A percentile compares a stretch with the other conserved stretches of the same genome.
Conservation (phyloP, 768 basidiomycete genomes). For the Boletus subcaerulescens region DNA sequence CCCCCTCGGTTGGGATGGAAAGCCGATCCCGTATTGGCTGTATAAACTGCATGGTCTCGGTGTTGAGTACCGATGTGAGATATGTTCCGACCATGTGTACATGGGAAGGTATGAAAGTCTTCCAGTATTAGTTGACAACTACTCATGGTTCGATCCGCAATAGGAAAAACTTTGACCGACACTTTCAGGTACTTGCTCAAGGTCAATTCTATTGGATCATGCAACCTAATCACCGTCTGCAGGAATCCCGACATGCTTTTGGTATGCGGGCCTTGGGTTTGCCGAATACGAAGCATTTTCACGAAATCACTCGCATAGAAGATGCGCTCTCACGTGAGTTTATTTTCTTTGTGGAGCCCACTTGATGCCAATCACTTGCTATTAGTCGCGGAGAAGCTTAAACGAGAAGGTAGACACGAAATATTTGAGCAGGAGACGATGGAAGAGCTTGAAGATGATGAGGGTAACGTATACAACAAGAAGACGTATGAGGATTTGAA, state of each 20-base stretch:
- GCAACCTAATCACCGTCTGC: constrained; percentile 23
- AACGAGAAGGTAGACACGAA: constrained; percentile 94
- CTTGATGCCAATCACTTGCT: neutral
- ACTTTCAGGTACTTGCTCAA: constrained; percentile 68
- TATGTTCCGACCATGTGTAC: constrained; percentile 94
- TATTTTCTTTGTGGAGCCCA: neutral
- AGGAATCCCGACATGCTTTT: constrained; percentile 96
- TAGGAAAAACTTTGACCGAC: constrained; percentile 94
- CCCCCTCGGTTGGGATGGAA: constrained; percentile 97
- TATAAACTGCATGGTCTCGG: constrained; percentile 98
- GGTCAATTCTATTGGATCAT: constrained; percentile 10
- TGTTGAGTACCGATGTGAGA: constrained; percentile 97
- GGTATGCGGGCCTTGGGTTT: constrained; percentile 97
- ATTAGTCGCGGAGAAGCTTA: constrained; percentile 93
- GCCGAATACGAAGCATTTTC: constrained; percentile 98
- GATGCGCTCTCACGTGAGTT: constrained; percentile 90
- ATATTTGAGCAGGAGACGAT: constrained; percentile 92
- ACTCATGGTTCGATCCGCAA: constrained; percentile 16
- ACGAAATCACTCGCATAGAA: constrained; percentile 95
- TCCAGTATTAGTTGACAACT: neutral
- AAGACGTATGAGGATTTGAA: constrained; percentile 98
- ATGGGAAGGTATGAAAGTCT: constrained; percentile 74
- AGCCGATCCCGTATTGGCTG: constrained; percentile 98
- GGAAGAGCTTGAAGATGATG: constrained; percentile 97
- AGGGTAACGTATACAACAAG: constrained; percentile 97